These are phyloP conservation scores for Ophiostoma sp. DNA, from an alignment of 2,329 filamentous ascomycete genomes.

Conservation along the genomic window DNA sequence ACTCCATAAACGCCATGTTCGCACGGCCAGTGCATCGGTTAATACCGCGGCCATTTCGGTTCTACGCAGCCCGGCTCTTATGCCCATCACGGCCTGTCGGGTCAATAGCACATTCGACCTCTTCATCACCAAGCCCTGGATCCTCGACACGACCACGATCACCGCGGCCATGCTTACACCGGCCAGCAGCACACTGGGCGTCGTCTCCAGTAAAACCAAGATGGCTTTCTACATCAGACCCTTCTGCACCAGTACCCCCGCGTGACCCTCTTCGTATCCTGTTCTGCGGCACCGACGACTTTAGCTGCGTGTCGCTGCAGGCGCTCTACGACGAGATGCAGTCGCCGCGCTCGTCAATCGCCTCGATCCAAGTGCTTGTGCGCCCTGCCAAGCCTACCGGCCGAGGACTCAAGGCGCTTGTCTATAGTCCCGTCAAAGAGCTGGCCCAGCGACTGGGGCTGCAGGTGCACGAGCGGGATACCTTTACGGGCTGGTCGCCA, in stretches of 20 bases:
- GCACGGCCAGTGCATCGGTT: neutral
- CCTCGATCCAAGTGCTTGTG: conserved; percentile 80
- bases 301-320: conserved; percentile 72
- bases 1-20: neutral
- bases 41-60: neutral
- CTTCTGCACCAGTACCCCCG: neutral
- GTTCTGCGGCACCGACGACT: conserved; percentile 90
- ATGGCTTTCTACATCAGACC: neutral
- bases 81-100: neutral
- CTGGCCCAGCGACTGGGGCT: conserved; percentile 59
- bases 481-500: conserved; percentile 64
- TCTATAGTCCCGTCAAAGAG: conserved; percentile 51
- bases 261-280: conserved; percentile 68
- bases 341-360: conserved; percentile 48
- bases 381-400: conserved; percentile 73
- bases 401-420: conserved; percentile 62
- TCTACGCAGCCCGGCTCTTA: neutral
- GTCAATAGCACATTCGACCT: neutral
- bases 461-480: conserved; percentile 67
- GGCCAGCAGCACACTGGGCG: too few relatives aligned
- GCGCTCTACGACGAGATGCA: conserved; percentile 57
- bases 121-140: too few relatives aligned
- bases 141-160: too few relatives aligned
- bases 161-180: too few relatives aligned
- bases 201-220: too few relatives aligned